Conservation (phyloP, 768 basidiomycete genomes). For the Mycena floridula region DNA sequence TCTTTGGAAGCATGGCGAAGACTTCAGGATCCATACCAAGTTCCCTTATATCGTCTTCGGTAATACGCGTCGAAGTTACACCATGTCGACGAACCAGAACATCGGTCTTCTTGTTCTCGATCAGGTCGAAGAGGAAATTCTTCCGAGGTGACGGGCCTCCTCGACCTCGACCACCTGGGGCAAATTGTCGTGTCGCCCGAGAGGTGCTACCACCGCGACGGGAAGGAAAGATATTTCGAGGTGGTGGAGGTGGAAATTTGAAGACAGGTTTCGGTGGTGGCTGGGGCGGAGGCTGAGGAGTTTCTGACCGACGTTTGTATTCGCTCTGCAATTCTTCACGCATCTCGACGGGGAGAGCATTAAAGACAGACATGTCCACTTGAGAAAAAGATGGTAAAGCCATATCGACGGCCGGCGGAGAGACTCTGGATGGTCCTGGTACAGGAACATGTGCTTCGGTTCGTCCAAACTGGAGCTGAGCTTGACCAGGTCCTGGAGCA, state of each 20-base stretch:
- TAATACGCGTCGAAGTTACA: slow-evolving; percentile 34
- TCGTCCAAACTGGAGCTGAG: slow-evolving; percentile 50
- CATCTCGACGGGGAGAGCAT: slow-evolving; percentile 65
- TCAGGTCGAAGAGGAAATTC: slow-evolving; percentile 19
- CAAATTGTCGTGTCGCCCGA: slow-evolving; percentile 58
- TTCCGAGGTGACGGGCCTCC: slow-evolving; percentile 25
- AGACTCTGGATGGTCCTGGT: background rate
- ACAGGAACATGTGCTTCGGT: background rate
- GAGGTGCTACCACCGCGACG: slow-evolving; percentile 26
- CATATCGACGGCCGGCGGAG: slow-evolving; percentile 4
- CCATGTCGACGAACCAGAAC: slow-evolving; percentile 30
- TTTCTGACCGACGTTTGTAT: slow-evolving; percentile 54
- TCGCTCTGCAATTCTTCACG: slow-evolving; percentile 63
- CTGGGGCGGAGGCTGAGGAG: slow-evolving; percentile 29
- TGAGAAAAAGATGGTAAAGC: slow-evolving; percentile 67
- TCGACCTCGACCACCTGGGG: slow-evolving; percentile 41
- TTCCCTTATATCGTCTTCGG: slow-evolving; percentile 50
- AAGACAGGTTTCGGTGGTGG: background rate
- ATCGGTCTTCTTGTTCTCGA: slow-evolving; percentile 18
- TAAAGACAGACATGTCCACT: slow-evolving; percentile 63
- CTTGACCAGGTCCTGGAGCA: slow-evolving; percentile 45
- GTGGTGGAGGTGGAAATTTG: slow-evolving; percentile 2
- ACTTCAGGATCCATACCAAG: slow-evolving; percentile 73
- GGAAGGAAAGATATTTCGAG: slow-evolving; percentile 25
- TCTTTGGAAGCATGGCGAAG: slow-evolving; percentile 55